Conservation (phyloP, 2,329 filamentous ascomycete genomes). For the Ophiocordyceps sinensis region DNA sequence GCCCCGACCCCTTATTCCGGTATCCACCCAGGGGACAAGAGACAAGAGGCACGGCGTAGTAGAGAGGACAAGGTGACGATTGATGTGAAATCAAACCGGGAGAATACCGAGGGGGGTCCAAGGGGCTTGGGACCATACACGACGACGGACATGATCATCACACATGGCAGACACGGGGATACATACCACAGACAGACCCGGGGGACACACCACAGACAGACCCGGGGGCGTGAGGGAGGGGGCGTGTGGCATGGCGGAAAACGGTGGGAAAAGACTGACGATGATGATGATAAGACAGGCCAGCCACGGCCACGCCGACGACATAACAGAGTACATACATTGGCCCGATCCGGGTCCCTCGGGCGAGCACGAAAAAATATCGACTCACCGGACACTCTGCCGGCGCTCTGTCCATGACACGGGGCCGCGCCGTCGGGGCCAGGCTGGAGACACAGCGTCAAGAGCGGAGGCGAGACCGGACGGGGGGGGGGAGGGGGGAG, state of each 20-base stretch:
- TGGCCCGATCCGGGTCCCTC: background rate
- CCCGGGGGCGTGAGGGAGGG: background rate
- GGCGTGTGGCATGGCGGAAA: background rate
- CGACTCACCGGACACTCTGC: slow-evolving; percentile 1
- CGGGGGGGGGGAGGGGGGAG: background rate
- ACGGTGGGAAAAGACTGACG: background rate
- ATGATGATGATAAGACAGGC: background rate
- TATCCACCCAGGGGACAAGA: too few relatives aligned
- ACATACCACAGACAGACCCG: background rate
- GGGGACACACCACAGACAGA: too few relatives aligned
- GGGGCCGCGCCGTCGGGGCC: background rate
- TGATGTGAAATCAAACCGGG: background rate
- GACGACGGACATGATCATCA: background rate
- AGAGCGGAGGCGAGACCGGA: background rate
- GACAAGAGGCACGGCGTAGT: too few relatives aligned
- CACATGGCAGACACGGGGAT: background rate
- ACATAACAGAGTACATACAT: background rate
- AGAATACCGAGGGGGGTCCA: background rate
- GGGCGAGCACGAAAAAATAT: background rate
- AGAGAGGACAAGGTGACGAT: too few relatives aligned
- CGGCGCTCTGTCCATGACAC: background rate
- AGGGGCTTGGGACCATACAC: background rate
- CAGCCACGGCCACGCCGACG: too few relatives aligned
- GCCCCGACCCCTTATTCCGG: too few relatives aligned
- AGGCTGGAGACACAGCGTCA: background rate